A percentile compares a stretch with the other conserved stretches of the same genome.
These are phyloP conservation scores for Saturnispora kantuleensis DNA, from an alignment of 805 yeast species.

Conservation along the genomic window DNA sequence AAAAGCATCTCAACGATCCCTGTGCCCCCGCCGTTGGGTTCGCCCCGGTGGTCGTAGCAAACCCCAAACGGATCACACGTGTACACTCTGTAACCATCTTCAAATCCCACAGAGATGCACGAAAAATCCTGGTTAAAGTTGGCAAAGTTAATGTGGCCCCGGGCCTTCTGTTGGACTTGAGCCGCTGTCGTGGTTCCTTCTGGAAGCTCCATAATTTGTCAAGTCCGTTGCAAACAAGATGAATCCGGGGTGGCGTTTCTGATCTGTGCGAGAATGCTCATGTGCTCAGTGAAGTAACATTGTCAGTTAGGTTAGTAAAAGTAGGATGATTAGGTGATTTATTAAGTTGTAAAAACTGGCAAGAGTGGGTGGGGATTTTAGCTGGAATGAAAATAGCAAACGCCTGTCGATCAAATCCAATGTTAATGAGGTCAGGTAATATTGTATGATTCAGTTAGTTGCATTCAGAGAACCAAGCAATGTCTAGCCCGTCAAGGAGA, in stretches of 20 bases:
- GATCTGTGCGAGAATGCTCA: not conserved
- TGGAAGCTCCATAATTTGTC: not conserved
- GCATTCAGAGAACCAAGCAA: too few species aligned
- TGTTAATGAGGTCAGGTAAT: too few species aligned
- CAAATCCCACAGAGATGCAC: conserved; percentile 70
- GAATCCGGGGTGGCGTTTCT: too few species aligned
- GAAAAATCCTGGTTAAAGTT: conserved; percentile 82
- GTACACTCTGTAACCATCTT: conserved; percentile 61
- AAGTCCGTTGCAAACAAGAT: not conserved
- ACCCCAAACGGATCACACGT: conserved; percentile 84
- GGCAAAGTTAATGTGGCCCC: conserved; percentile 27
- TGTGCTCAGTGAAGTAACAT: not conserved
- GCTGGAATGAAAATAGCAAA: too few species aligned
- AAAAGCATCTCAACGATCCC: conserved; percentile 85
- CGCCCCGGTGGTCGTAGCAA: conserved; percentile 44
- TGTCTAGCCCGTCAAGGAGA: too few species aligned
- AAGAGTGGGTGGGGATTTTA: too few species aligned
- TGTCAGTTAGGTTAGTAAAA: too few species aligned
- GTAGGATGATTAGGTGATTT: too few species aligned
- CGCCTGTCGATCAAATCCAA: too few species aligned
- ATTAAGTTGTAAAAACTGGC: too few species aligned
- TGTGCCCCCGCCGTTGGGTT: conserved; percentile 32
- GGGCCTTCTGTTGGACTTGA: too few species aligned
- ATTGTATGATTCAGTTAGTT: too few species aligned
- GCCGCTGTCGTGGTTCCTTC: not conserved